These are phyloP conservation scores for Colletotrichum eleusines DNA, from an alignment of 2,329 filamentous ascomycete species.

Conservation along the genomic window DNA sequence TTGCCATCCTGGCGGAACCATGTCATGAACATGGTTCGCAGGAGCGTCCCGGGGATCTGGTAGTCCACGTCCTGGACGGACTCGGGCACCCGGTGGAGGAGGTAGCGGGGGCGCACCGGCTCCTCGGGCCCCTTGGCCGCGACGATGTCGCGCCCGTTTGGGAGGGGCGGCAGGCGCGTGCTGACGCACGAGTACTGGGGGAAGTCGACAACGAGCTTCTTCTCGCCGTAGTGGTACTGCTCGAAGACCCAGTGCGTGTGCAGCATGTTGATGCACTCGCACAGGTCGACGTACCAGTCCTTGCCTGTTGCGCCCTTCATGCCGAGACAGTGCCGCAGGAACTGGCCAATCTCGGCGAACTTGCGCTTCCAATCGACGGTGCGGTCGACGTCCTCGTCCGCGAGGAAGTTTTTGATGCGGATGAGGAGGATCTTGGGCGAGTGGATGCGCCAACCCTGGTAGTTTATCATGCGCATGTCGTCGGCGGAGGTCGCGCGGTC, in stretches of 20 bases:
- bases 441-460: conserved; percentile 52
- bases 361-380: conserved; percentile 55
- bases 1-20: conserved; percentile 41
- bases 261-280: conserved; percentile 51
- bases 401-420: conserved; percentile 59
- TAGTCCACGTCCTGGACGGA: conserved; percentile 47
- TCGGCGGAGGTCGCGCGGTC: conserved; percentile 11
- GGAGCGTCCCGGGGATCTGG: conserved; percentile 38
- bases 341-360: conserved; percentile 53
- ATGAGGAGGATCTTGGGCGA: conserved; percentile 50
- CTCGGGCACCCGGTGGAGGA: conserved; percentile 40
- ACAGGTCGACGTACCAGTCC: conserved; percentile 49
- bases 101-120: conserved; percentile 33
- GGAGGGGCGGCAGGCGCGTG: conserved; percentile 47
- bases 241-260: conserved; percentile 52
- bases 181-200: conserved; percentile 43
- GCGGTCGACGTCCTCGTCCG: conserved; percentile 60
- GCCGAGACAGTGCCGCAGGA: conserved; percentile 53
- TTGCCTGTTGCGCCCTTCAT: conserved; percentile 43
- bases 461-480: conserved; percentile 43
- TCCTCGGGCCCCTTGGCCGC: conserved; percentile 2
- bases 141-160: conserved; percentile 30
- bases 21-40: conserved; percentile 27
- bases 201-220: conserved; percentile 47
- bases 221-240: conserved; percentile 50